Base-by-base conservation (phyloP, 2,329 filamentous ascomycete species). In the Cladosporium sp. region DNA sequence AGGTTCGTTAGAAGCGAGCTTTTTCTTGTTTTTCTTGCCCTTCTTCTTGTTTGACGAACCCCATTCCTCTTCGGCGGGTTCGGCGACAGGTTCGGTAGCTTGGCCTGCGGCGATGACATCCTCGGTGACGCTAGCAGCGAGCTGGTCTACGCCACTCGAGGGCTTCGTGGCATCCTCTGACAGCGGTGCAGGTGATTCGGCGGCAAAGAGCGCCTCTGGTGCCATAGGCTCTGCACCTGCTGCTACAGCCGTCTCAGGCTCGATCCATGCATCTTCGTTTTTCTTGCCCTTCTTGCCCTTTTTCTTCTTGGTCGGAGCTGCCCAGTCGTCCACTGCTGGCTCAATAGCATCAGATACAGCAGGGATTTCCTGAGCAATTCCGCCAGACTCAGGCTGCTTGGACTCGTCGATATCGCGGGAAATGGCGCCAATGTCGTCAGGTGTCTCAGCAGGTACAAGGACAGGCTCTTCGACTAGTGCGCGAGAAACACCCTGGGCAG, bases 251-350 rank as follows among this genome's bases (percentile, higher is more conserved):
- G 28, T 32, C 30, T 65, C 63, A n/a, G 54, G 34, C 44, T 59
- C 54, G 6, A 24, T 41, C 51, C 41, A 54, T 4, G 24, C 4
- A 30, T 54, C 57, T 30, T 62, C 54, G 26, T 44, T 41, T 59
- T 70, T 69, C 66, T 71, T 71, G 6, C 65, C 67, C 60, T 70
- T 71, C 61, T 71, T 71, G 4, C 64, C 66, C 38, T 71, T 71
- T 65, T 72, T 73, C n/a, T 61, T 66, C 41, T 68, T 70, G 7
- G 64, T 52, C 30, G 67, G 58, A 14, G 59, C 38, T 8, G 65
- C 57, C 69, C 66, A 68, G 3, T 62, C 36, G 28, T 71, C 68
- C 4, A 67, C 47, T 10, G 30, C 59, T 15, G 30, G 54, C 11
- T 65, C 36, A 30, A 47, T 54, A 26, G 47, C 32, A 28, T 59